These are phyloP conservation scores for Scedosporium aurantiacum DNA, from an alignment of 2,329 filamentous ascomycete species.

Conservation along the genomic window DNA sequence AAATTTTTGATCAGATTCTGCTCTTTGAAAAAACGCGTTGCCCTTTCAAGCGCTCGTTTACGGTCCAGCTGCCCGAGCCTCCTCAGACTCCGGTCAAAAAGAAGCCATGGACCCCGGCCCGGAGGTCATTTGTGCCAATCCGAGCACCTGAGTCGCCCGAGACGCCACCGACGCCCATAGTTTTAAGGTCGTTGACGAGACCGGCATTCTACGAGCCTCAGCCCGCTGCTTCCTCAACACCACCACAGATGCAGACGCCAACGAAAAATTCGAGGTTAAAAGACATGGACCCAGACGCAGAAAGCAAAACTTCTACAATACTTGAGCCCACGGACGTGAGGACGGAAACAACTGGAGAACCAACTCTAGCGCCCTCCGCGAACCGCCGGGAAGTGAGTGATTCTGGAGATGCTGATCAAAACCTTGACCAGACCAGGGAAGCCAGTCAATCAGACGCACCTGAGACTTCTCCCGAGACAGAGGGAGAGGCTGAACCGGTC, in stretches of 20 bases:
- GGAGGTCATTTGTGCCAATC: not conserved
- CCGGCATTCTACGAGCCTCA: not conserved
- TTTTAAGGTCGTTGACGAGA: not conserved
- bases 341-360: not conserved
- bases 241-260: not conserved
- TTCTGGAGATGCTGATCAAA: not conserved
- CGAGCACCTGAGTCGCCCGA: not conserved
- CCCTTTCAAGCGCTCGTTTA: constrained; percentile 70
- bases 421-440: not conserved
- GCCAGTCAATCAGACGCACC: not conserved
- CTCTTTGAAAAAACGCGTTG: constrained; percentile 82
- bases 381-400: not conserved
- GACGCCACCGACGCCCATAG: not conserved
- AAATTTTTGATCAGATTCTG: constrained; percentile 59
- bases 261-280: not conserved
- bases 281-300: not conserved
- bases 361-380: not conserved
- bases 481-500: not conserved
- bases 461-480: not conserved
- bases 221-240: not conserved
- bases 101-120: constrained; percentile 43
- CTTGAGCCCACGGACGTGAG: not conserved
- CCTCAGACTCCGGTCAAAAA: constrained; percentile 55
- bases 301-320: not conserved
- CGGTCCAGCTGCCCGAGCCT: constrained; percentile 59